phyloP scores from a whole-genome alignment of 768 basidiomycete species.

The Trametes cingulata region DNA sequence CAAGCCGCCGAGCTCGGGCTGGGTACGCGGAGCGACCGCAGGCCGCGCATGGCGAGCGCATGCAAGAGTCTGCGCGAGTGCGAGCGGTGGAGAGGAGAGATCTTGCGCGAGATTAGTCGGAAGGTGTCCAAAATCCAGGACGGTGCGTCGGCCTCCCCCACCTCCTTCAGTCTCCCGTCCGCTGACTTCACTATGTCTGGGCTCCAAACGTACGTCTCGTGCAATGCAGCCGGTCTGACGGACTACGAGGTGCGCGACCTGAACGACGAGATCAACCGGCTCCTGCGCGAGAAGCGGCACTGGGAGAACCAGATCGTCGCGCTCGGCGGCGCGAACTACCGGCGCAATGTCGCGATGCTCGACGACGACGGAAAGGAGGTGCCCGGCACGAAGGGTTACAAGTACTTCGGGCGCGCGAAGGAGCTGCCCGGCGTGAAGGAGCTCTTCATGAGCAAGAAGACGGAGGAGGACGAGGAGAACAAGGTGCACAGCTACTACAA shows the following conservation, averaged over 20 bases:
- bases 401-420: constrained; percentile 98
- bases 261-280: constrained; percentile 97
- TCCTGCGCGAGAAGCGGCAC: constrained; percentile 92
- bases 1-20: constrained; percentile 96
- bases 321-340: constrained; percentile 93
- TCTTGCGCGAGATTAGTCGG: constrained; percentile 88
- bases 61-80: constrained; percentile 93
- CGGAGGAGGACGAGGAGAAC: constrained; percentile 89
- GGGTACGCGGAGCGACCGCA: constrained; percentile 77
- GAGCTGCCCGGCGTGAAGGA: constrained; percentile 95
- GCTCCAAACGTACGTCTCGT: background rate
- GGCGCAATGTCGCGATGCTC: constrained; percentile 89
- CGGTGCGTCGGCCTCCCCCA: constrained; percentile 45
- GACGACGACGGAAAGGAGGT: constrained; percentile 96
- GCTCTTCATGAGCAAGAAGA: constrained; percentile 85
- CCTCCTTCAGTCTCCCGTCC: background rate
- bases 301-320: constrained; percentile 99
- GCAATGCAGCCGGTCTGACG: constrained; percentile 74
- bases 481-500: constrained; percentile 74
- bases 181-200: background rate
- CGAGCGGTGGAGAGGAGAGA: constrained; percentile 95
- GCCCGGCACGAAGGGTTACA: constrained; percentile 96
- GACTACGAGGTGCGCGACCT: constrained; percentile 96
- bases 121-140: constrained; percentile 99
- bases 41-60: constrained; percentile 88